Evolutionary conservation across 2,329 filamentous ascomycete genomes (phyloP).

Genomic region (Cercospora citrullina): DNA sequence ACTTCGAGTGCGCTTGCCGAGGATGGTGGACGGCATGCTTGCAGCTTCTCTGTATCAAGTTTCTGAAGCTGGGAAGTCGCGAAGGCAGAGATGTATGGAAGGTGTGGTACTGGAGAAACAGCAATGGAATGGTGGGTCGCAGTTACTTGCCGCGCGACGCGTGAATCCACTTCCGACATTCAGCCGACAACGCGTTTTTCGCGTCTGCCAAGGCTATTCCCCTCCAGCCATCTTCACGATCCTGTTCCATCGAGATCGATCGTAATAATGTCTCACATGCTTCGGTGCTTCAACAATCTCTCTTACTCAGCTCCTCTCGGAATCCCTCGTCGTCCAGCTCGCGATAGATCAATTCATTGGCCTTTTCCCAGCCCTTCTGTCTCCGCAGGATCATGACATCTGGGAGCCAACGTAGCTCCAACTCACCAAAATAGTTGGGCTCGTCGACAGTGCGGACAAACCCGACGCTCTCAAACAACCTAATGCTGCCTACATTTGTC

Average conservation of each 20-base stretch:
- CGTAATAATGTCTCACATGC: not conserved
- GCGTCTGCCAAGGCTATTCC: slow-evolving; percentile 5
- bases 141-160: slow-evolving; percentile 9
- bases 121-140: slow-evolving; percentile 1
- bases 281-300: not conserved
- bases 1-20: slow-evolving; percentile 52
- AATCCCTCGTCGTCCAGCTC: slow-evolving; percentile 1
- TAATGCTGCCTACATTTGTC: slow-evolving; percentile 58
- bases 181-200: slow-evolving; percentile 9
- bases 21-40: slow-evolving; percentile 37
- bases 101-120: slow-evolving; percentile 8
- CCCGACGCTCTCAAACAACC: slow-evolving; percentile 60
- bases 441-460: slow-evolving; percentile 53
- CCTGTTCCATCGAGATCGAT: not conserved
- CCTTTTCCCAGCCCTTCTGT: slow-evolving; percentile 25
- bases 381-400: slow-evolving; percentile 19
- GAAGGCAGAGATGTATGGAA: slow-evolving; percentile 2
- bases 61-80: slow-evolving; percentile 5
- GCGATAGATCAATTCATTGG: slow-evolving; percentile 17
- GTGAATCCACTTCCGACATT: slow-evolving; percentile 15
- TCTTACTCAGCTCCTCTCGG: not conserved
- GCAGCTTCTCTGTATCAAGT: slow-evolving; percentile 25
- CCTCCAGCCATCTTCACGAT: slow-evolving; percentile 8
- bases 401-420: slow-evolving; percentile 55
- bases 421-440: slow-evolving; percentile 68